Base-by-base conservation (phyloP, 169 alveolate genomes). In the Sarcocystis neurona region DNA sequence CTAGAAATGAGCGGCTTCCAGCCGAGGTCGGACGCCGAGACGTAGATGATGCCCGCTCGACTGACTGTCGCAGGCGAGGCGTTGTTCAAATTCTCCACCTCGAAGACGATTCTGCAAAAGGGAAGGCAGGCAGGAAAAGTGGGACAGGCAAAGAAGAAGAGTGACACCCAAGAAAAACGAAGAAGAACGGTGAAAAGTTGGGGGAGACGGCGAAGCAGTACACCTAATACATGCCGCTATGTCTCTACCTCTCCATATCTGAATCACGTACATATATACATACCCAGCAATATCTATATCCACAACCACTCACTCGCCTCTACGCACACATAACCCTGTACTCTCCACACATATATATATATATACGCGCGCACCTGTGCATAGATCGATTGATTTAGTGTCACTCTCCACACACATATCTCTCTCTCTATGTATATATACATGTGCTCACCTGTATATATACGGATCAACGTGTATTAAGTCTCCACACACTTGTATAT, bases 1-100 rank as follows among this genome's bases (percentile, higher is more conserved):
- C 97, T 94, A 60, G 92, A 96, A 50, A 96, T 88, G 88, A 97
- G 93, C 39, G 99, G 98, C 80, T 95, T 96, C 97, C 97, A 98
- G 1, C 97, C 97, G 32, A 97, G 92, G 93, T 97, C 98, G 80
- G 97, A 92, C 72, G 97, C 97, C 5, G 98, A 94, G 46, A 98
- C 96, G 93, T 94, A 98, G 91, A 98, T 97, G 92, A 97, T 96
- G 90, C 99, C 99, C 79, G 98, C 97, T 66, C 99, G 93, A 46
- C 97, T 95, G 27, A 97, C 98, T n/a, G 99, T 97, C 47, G 99
- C 98, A 27, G 98, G 98, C 50, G 98, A 97, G 78, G 98, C 99
- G 89, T 96, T 96, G 92, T 95, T 94, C 77, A 96, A 94, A 90
- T 96, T 94, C 92, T 96, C 97, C 39, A 95, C 98, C 92, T 98